Conservation (phyloP, 2,329 filamentous ascomycete species). For the Claviceps sp. region DNA sequence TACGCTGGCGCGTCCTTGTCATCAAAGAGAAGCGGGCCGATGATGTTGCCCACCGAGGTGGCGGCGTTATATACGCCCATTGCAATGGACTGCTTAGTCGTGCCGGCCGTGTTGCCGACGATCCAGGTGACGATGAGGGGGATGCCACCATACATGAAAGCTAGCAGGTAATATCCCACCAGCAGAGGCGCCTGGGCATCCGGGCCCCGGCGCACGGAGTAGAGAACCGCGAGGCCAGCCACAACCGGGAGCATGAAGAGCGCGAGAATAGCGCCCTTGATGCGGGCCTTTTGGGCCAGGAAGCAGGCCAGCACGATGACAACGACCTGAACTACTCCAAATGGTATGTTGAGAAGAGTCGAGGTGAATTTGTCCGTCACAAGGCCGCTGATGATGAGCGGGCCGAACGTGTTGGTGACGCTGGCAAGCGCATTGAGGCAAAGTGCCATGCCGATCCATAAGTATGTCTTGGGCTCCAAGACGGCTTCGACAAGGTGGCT, state of each 20-base stretch:
- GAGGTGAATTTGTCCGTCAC: slow-evolving; percentile 45
- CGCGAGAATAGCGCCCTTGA: slow-evolving; percentile 44
- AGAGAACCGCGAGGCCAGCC: slow-evolving; percentile 39
- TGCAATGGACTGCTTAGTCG: slow-evolving; percentile 51
- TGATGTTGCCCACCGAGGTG: slow-evolving; percentile 49
- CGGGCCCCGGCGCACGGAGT: slow-evolving; percentile 37
- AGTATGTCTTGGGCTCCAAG: slow-evolving; percentile 37
- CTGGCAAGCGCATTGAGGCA: slow-evolving; percentile 51
- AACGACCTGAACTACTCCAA: slow-evolving; percentile 46
- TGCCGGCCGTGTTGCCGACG: slow-evolving; percentile 53
- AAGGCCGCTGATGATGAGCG: slow-evolving; percentile 46
- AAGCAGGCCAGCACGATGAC: slow-evolving; percentile 46
- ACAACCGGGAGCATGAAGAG: slow-evolving; percentile 45
- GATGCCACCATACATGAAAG: slow-evolving; percentile 53
- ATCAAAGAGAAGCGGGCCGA: slow-evolving; percentile 51
- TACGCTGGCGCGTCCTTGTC: slow-evolving; percentile 45
- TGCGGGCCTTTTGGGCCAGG: slow-evolving; percentile 39
- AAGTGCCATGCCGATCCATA: slow-evolving; percentile 48
- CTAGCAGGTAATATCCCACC: slow-evolving; percentile 50
- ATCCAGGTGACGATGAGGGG: slow-evolving; percentile 57
- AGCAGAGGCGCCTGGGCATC: slow-evolving; percentile 29
- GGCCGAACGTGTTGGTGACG: slow-evolving; percentile 52
- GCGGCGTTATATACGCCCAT: slow-evolving; percentile 53
- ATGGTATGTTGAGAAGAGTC: slow-evolving; percentile 53
- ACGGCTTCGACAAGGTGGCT: slow-evolving; percentile 45